Percentiles rank a stretch among this genome's conserved stretches.
phyloP scores from a whole-genome alignment of 768 basidiomycete genomes.

The Boletus sp. region DNA sequence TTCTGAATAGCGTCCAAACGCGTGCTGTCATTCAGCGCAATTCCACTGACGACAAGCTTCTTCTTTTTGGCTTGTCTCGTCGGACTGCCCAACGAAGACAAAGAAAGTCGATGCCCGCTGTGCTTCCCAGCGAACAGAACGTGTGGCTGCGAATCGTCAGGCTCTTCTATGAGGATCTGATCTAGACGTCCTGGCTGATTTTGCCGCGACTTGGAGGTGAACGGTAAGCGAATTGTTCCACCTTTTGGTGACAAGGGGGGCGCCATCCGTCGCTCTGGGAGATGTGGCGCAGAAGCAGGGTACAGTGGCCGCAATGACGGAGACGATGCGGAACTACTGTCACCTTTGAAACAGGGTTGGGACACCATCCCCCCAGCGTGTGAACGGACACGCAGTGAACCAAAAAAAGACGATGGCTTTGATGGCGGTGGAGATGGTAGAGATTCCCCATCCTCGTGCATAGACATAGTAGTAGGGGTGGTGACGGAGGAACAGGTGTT shows the following conservation, averaged over 20 bases:
- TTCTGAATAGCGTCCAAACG: constrained; percentile 65
- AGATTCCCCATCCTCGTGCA: constrained; percentile 40
- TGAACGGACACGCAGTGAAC: constrained; percentile 32
- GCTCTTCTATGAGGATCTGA: constrained; percentile 29
- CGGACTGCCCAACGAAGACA: constrained; percentile 33
- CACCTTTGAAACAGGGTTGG: constrained; percentile 33
- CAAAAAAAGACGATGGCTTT: constrained; percentile 32
- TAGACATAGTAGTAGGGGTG: constrained; percentile 30
- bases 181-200: constrained; percentile 8
- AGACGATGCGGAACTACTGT: constrained; percentile 25
- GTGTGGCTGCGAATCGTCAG: constrained; percentile 26
- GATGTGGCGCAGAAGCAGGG: constrained; percentile 38
- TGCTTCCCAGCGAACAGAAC: constrained; percentile 28
- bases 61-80: constrained; percentile 51
- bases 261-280: constrained; percentile 35
- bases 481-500: constrained; percentile 51
- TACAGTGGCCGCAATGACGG: constrained; percentile 37
- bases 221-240: constrained; percentile 32
- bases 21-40: constrained; percentile 53
- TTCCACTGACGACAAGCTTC: constrained; percentile 68
- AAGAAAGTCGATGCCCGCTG: constrained; percentile 26
- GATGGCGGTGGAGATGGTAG: constrained; percentile 37
- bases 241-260: constrained; percentile 30
- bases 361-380: constrained; percentile 26
- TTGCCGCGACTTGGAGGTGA: constrained; percentile 22